Evolutionary conservation across 2,329 filamentous ascomycete species (phyloP), one percentile per base, ranked within the genome.

Genomic region (Chrysoporthe puriensis): DNA sequence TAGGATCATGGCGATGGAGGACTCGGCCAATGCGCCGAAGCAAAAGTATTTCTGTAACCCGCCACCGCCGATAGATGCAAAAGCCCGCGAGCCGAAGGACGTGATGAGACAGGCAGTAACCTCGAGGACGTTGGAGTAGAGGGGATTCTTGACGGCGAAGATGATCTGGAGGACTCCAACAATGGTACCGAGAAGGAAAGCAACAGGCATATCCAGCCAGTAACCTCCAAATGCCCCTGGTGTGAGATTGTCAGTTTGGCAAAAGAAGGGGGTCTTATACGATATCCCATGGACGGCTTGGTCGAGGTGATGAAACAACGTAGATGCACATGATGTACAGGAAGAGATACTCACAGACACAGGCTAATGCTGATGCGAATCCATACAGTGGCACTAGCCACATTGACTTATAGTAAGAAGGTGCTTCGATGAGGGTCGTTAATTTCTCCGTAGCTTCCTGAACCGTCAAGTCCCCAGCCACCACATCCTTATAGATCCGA

Each of bases 401-500:
- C 67, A 62, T 66, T 2, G 67, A 64, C n/a, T 59, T 65, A 44
- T 69, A 71, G 48, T 44, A 70, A 1, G 65, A 57, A 11, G 70
- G 68, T 16, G 56, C 44, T 21, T 63, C 44, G 34, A 71, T 63
- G 18, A 70, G 54, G 2, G 34, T 36, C 8, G 59, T 43, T 8
- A 70, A 43, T 3, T 6, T 50, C 18, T 70, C 56, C 26, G 63
- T 66, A 2, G 70, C 70, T 4, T 70, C 69, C 43, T 71, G 65
- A 21, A 70, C 21, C n/a, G 65, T 60, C 7, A 70, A 61, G 8
- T 63, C 48, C 9, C 67, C 68, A 32, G 66, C 65, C 13, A 71
- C 67, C 16, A 70, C 70, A 32, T 63, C 56, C 50, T 68, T 71
- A 63, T 70, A 70, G 16, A 70, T 48, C 16, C 57, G 70, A 57